Base-by-base conservation (phyloP, 805 yeast species). In the Kodamaea neixiangensis region DNA sequence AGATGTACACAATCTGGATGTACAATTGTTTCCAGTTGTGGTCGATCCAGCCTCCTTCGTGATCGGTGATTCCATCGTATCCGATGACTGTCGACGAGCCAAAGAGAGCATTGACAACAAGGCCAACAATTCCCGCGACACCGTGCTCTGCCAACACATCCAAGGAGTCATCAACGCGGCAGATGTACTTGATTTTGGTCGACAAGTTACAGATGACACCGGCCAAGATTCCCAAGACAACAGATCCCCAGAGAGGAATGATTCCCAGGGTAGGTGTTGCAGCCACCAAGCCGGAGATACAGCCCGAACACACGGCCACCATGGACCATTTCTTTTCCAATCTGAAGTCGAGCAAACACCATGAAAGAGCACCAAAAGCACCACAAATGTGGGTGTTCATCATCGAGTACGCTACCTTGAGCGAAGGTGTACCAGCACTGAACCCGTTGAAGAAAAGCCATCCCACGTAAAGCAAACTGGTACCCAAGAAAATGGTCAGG, bases 141-240 rank as follows among this genome's bases (percentile, higher is more conserved):
- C 97, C 98, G 85, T 93, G 99, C 82, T 93, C 98, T n/a, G 98
- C 98, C 66, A 93, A 79, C 47, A 91, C 84, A 86, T 94, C 98
- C 60, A 94, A 74, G 1, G 97, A 85, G 72, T 93, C 99, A 68
- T 94, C 98, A 47, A 93, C 91, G 52, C 80, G 79, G 44, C 87
- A 72, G 55, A 89, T 71, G 65, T 87, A 89, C 71, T 93, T 93
- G 66, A 93, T 72, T 62, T 90, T 88, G 44, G 97, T 93, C 50
- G 96, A 76, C 63, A 88, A 88, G 75, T 93, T 93, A 80, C 98
- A 94, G 33, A 86, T 82, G 9, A 86, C 68, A 37, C 96, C 96
- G 0, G 97, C 76, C 1, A 82, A 80, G 34, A 89, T 75, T 3
- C 98, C 98, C 54, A 91, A 81, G 15, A 91, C 75, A 4, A 91